Base-by-base conservation (phyloP, 2,329 filamentous ascomycete genomes). In the Aspergillus ruber region DNA sequence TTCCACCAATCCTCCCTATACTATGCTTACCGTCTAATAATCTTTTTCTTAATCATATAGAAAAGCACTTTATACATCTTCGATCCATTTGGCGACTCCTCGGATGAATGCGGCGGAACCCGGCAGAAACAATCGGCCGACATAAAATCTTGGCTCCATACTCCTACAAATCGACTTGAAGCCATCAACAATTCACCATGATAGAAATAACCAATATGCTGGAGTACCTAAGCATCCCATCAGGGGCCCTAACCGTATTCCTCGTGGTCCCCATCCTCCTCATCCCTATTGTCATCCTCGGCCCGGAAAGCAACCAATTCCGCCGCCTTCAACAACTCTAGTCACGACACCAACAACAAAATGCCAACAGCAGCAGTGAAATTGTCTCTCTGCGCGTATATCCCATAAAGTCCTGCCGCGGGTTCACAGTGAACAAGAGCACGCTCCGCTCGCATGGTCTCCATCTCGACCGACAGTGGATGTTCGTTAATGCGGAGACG, bases 391-490 rank as follows among this genome's bases (percentile, higher is more conserved):
- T 84, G 9, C 75, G 74, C 47, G 73, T 84, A 56, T 84, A 84
- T 59, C 82, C 82, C 10, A 79, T 85, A 57, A 85, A 85, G 59
- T 84, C 81, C 50, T 85, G 82, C 56, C 79, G 82, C 41, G 82
- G 82, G 8, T 72, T 85, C 54, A 70, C 75, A 36, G 68, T 84
- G 8, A 61, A 73, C 13, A 73, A 70, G 2, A 74, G 78, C 2
- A 70, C 67, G 4, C 68, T 85, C 1, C 69, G 76, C 29, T 74
- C 72, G 41, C 75, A 79, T 3, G 82, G 82, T 0, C 71, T 85
- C 9, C 78, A 81, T 40, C 69, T 84, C 10, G 82, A 85, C 60
- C 72, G 82, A 6, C 76, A 79, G 53, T 85, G 82, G 81, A 85
- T 85, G 82, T 81, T 84, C 63, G 73, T 83, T 42, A 73, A 78